Conservation (phyloP, 2,329 filamentous ascomycete species). For the Myriangium duriaei region DNA sequence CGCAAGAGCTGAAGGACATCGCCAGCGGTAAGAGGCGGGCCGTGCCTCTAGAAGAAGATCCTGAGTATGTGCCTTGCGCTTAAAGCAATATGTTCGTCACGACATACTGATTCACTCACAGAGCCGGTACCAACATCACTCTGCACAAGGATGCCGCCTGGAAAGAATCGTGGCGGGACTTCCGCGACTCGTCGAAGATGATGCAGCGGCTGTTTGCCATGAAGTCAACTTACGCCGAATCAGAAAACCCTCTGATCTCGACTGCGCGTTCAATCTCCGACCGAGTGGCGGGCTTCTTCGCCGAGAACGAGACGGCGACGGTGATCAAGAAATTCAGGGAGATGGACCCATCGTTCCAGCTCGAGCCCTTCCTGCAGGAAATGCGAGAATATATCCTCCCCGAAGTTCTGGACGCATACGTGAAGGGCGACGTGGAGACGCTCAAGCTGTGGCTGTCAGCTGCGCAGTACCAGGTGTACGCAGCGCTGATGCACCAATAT, state of each 20-base stretch:
- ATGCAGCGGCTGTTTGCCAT: slow-evolving; percentile 81
- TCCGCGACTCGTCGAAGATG: slow-evolving; percentile 77
- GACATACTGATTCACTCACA: slow-evolving; percentile 36
- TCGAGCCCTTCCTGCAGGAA: slow-evolving; percentile 88
- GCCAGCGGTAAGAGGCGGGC: slow-evolving; percentile 28
- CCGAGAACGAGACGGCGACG: slow-evolving; percentile 93
- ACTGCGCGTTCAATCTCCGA: slow-evolving; percentile 92
- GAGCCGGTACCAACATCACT: slow-evolving; percentile 86
- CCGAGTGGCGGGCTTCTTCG: slow-evolving; percentile 86
- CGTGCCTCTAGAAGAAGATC: slow-evolving; percentile 65
- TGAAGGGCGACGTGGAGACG: slow-evolving; percentile 85
- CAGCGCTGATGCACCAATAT: slow-evolving; percentile 93
- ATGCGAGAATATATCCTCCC: slow-evolving; percentile 96
- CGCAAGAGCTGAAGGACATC: slow-evolving; percentile 51
- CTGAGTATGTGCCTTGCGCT: slow-evolving; percentile 52
- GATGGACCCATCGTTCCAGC: slow-evolving; percentile 89
- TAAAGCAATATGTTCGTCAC: slow-evolving; percentile 8
- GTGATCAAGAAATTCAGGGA: slow-evolving; percentile 97
- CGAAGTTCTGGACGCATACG: slow-evolving; percentile 93
- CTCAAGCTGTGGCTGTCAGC: slow-evolving; percentile 93
- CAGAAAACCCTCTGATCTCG: slow-evolving; percentile 87
- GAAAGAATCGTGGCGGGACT: slow-evolving; percentile 97
- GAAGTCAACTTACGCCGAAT: slow-evolving; percentile 84
- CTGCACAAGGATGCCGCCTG: slow-evolving; percentile 93
- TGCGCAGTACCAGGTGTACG: slow-evolving; percentile 91